phyloP scores from a whole-genome alignment of 2,329 filamentous ascomycete species.

The Leptographium procerum region DNA sequence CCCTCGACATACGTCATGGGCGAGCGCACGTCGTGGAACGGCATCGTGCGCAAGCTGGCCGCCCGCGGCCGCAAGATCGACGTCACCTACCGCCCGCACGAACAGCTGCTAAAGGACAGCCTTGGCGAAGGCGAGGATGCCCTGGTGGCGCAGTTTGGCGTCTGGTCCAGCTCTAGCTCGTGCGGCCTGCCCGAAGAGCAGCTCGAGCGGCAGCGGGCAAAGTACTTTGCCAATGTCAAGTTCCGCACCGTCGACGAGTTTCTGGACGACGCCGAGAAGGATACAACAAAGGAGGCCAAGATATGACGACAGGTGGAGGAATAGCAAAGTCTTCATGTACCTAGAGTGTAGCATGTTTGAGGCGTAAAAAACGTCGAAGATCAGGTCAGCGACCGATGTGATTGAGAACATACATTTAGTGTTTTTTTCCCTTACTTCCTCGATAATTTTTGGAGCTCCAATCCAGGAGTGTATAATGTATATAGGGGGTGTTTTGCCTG shows the following conservation, averaged over 20 bases:
- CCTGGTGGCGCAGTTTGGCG: background rate
- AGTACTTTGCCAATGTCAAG: background rate
- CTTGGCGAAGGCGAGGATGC: background rate
- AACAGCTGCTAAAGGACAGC: background rate
- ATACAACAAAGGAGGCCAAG: background rate
- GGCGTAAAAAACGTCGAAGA: no score
- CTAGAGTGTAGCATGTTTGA: no score
- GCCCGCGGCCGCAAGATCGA: background rate
- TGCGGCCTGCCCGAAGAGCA: background rate
- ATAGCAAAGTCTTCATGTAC: no score
- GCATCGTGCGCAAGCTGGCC: background rate
- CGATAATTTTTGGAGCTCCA: no score
- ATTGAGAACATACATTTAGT: no score
- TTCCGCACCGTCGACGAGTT: slow-evolving; percentile 1
- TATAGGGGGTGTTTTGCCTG: no score
- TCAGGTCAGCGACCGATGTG: no score
- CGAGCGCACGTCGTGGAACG: slow-evolving; percentile 4
- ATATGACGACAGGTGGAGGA: no score
- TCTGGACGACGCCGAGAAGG: background rate
- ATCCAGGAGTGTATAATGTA: no score
- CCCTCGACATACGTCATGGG: background rate
- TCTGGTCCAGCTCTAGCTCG: slow-evolving; percentile 1
- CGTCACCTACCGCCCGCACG: background rate
- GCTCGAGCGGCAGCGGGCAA: background rate
- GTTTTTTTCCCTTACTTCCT: no score